Base-by-base conservation (phyloP, 2,329 filamentous ascomycete genomes). In the Emericellopsis atlantica region DNA sequence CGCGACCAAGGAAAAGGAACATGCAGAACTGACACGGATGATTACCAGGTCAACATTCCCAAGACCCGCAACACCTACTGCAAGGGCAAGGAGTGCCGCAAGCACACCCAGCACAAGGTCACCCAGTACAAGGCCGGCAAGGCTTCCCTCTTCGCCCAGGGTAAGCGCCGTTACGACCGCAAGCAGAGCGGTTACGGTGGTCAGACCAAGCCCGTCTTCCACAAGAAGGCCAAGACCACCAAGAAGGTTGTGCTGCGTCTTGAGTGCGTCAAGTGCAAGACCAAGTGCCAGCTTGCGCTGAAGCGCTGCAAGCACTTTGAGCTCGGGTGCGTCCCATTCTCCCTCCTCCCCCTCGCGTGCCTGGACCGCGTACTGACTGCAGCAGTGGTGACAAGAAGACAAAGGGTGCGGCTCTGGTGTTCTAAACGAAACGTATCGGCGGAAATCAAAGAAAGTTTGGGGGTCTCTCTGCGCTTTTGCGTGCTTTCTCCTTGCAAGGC, bases 261-360 rank as follows among this genome's bases (percentile, higher is more conserved):
- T 70, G 92, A 98, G 72, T 98, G 92, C 79, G 90, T 87, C 64
- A 68, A 73, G 57, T 98, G 92, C 87, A 96, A 96, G 84, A 82
- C 87, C 67, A 96, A 95, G 84, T 81, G 81, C 70, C 88, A 98
- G 77, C 79, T 98, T 64, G 79, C 92, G 57, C 77, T 98, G 70
- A 98, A 98, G 85, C 87, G 92, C 67, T 98, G 92, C 88, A 98
- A 98, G 85, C 92, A 98, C 81, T 98, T 98, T 74, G 92, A 98
- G 78, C 76, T 98, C 64, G 92, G 88, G 86, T 94, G 88, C 52
- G 86, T 79, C 40, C 23, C 32, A 5, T 23, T 24, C 6, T 9
- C 22, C 16, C 35, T 12, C 21, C 7, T 7, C 31, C 8, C 32
- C 9, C 32, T 34, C 18, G 32, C 11, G 14, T 18, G 37, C 6